phyloP scores from a whole-genome alignment of 2,329 filamentous ascomycete species.

The Cryphonectria radicalis region DNA sequence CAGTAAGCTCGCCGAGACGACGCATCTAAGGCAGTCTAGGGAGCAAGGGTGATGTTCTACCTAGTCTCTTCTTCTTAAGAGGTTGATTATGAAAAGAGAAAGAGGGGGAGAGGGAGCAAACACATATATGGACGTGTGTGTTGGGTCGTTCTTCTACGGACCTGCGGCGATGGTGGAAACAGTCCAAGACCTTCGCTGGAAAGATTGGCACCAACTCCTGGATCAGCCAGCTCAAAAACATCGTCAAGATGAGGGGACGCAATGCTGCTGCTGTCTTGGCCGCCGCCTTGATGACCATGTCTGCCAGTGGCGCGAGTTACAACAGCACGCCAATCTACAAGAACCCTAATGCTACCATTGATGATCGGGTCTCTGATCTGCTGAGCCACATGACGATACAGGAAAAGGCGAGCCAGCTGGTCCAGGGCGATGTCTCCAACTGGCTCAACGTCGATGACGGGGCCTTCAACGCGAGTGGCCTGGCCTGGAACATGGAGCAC shows the following conservation, averaged over 20 bases:
- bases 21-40: background rate
- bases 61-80: background rate
- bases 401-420: slow-evolving; percentile 72
- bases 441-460: slow-evolving; percentile 73
- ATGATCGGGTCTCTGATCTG: slow-evolving; percentile 69
- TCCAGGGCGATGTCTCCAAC: slow-evolving; percentile 72
- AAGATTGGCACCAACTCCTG: background rate
- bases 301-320: slow-evolving; percentile 23
- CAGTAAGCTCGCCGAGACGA: slow-evolving; percentile 10
- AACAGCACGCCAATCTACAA: slow-evolving; percentile 58
- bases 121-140: background rate
- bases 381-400: slow-evolving; percentile 74
- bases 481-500: slow-evolving; percentile 68
- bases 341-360: slow-evolving; percentile 63
- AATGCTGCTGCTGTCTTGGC: slow-evolving; percentile 5
- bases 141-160: background rate
- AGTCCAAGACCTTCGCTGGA: background rate
- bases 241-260: background rate
- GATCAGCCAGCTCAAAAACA: background rate
- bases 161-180: background rate
- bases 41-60: background rate
- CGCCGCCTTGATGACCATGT: slow-evolving; percentile 21
- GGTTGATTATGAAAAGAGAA: background rate
- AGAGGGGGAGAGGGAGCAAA: no score
- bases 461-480: slow-evolving; percentile 68